These are phyloP conservation scores for Wallacemonas rigidus DNA, from an alignment of 208 protist genomes.

Conservation along the genomic window DNA sequence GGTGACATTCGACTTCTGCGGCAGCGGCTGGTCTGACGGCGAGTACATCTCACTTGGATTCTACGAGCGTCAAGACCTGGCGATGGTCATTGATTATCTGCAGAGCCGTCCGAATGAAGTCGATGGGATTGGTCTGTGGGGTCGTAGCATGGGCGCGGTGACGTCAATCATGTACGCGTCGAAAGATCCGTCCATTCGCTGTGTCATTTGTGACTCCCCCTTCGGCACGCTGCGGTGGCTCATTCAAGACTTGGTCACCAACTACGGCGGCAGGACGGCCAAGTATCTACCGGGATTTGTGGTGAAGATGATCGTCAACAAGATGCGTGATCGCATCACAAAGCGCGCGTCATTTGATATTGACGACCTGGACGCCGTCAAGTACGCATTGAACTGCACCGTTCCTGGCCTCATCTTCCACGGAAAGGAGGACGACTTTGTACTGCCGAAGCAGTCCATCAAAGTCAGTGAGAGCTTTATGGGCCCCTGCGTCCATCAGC, in stretches of 20 bases:
- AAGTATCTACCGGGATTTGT: conserved; percentile 75
- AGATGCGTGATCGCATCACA: conserved; percentile 87
- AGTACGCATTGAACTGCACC: conserved; percentile 79
- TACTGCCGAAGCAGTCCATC: conserved; percentile 79
- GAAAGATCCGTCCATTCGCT: conserved; percentile 87
- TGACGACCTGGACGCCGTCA: conserved; percentile 83
- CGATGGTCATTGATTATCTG: conserved; percentile 86
- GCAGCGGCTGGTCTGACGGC: conserved; percentile 91
- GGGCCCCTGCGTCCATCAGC: conserved; percentile 62
- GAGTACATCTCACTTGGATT: conserved; percentile 95
- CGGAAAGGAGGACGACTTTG: conserved; percentile 92
- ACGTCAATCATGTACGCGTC: conserved; percentile 94
- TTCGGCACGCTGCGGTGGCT: conserved; percentile 88
- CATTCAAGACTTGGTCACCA: conserved; percentile 80
- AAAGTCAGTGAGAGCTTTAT: conserved; percentile 58
- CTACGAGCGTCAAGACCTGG: conserved; percentile 95
- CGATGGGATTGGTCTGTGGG: conserved; percentile 88
- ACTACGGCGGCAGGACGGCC: conserved; percentile 40
- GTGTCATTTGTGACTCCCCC: conserved; percentile 94
- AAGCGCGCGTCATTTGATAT: conserved; percentile 94
- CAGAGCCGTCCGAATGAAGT: conserved; percentile 53
- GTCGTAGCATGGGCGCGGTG: conserved; percentile 95
- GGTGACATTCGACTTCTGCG: conserved; percentile 93
- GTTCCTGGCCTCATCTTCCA: conserved; percentile 93
- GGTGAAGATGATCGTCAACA: conserved; percentile 75